These are phyloP conservation scores for Wickerhamomyces hampshirensis DNA, from an alignment of 805 yeast species.

Conservation along the genomic window DNA sequence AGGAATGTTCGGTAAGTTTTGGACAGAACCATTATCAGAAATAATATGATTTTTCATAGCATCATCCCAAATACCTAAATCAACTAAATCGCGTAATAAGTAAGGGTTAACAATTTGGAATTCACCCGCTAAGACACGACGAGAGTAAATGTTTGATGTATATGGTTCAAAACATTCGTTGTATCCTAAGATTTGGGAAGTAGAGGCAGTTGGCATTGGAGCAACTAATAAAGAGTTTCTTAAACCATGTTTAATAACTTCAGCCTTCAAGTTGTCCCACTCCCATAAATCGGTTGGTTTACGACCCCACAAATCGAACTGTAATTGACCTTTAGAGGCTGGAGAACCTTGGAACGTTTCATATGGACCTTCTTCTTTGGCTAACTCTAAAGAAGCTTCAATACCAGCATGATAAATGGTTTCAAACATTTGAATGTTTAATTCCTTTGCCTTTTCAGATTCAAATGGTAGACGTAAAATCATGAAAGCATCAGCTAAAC, in stretches of 20 bases:
- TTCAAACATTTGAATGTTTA: constrained; percentile 86
- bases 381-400: constrained; percentile 82
- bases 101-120: constrained; percentile 89
- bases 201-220: constrained; percentile 98
- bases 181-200: constrained; percentile 91
- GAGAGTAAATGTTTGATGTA: constrained; percentile 86
- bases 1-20: constrained; percentile 70
- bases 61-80: constrained; percentile 78
- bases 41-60: constrained; percentile 74
- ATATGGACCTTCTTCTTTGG: constrained; percentile 64
- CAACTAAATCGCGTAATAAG: constrained; percentile 74
- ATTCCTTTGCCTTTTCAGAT: constrained; percentile 65
- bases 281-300: constrained; percentile 82
- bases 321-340: constrained; percentile 78
- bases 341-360: constrained; percentile 81
- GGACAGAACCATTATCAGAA: constrained; percentile 80
- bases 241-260: constrained; percentile 60
- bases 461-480: constrained; percentile 81
- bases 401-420: constrained; percentile 93
- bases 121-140: constrained; percentile 92
- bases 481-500: constrained; percentile 87
- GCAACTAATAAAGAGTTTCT: constrained; percentile 87
- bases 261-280: constrained; percentile 68
- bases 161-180: constrained; percentile 96
- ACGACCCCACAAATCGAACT: constrained; percentile 81